Percentiles rank a stretch among this genome's conserved stretches.
These are phyloP conservation scores for Chaetomium sp. DNA, from an alignment of 2,329 filamentous ascomycete species.

Conservation along the genomic window DNA sequence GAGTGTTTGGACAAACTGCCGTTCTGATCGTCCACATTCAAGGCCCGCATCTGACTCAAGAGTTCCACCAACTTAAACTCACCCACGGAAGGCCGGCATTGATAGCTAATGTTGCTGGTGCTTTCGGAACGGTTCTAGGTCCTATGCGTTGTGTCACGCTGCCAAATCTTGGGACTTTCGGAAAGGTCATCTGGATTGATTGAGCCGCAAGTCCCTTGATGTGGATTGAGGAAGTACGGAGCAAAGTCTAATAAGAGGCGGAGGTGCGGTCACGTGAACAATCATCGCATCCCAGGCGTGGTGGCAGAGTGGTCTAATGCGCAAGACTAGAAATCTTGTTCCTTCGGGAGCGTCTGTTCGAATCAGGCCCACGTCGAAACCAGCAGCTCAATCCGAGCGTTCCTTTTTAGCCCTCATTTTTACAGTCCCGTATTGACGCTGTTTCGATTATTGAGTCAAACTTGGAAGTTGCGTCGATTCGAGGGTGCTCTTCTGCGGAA, in stretches of 20 bases:
- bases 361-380: constrained; percentile 33
- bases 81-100: not conserved
- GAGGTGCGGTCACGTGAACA: constrained; percentile 13
- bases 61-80: not conserved
- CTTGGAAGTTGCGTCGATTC: not conserved
- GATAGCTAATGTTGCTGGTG: not conserved
- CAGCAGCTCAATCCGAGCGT: not conserved
- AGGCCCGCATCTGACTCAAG: not conserved
- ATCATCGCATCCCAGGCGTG: constrained; percentile 21
- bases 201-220: not conserved
- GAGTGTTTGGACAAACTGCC: not conserved
- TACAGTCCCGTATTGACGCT: not conserved
- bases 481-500: not conserved
- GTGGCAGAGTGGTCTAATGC: constrained; percentile 34
- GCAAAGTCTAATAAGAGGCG: too few species aligned
- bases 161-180: constrained; percentile 5
- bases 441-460: not conserved
- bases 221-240: too few species aligned
- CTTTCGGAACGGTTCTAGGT: constrained; percentile 1
- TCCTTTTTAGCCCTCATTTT: constrained; percentile 13
- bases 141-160: not conserved
- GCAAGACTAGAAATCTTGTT: constrained; percentile 35
- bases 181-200: not conserved
- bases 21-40: not conserved
- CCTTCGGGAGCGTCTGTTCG: constrained; percentile 33